Percentiles rank a stretch among this genome's conserved stretches.
phyloP scores from a whole-genome alignment of 2,329 filamentous ascomycete species.

The Arachnomyces sp. region DNA sequence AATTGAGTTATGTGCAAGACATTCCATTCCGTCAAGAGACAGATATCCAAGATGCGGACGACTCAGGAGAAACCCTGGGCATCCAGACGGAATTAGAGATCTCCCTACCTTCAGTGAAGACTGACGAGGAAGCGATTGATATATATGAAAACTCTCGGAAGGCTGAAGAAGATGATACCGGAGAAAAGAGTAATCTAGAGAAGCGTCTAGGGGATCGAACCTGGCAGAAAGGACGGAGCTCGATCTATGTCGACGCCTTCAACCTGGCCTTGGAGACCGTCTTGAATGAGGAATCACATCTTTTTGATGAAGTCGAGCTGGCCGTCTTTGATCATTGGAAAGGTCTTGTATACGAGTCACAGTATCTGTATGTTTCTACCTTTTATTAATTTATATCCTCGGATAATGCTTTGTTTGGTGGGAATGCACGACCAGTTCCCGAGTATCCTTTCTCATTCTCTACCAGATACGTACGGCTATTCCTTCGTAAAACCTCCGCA shows the following conservation, averaged over 20 bases:
- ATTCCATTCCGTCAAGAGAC: constrained; percentile 11
- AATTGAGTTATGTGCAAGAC: too few relatives aligned
- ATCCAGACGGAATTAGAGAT: constrained; percentile 61
- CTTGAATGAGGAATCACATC: constrained; percentile 73
- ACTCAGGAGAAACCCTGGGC: constrained; percentile 23
- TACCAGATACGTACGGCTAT: constrained; percentile 75
- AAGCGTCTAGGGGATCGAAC: constrained; percentile 44
- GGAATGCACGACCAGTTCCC: too few relatives aligned
- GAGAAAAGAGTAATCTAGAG: constrained; percentile 35
- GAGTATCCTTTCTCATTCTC: too few relatives aligned
- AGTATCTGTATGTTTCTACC: constrained; percentile 63
- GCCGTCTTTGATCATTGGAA: constrained; percentile 71
- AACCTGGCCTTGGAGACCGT: constrained; percentile 87
- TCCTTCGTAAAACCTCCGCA: constrained; percentile 79
- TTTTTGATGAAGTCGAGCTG: constrained; percentile 75
- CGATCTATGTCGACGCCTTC: constrained; percentile 95
- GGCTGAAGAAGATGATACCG: constrained; percentile 38
- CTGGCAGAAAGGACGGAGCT: constrained; percentile 72
- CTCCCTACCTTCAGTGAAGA: constrained; percentile 58
- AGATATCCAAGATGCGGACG: constrained; percentile 27
- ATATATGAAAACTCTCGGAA: constrained; percentile 66
- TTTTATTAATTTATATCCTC: not conserved
- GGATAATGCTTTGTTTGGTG: too few relatives aligned
- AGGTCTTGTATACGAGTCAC: constrained; percentile 67
- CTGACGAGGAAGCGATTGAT: constrained; percentile 63